Evolutionary conservation across 495 filamentous ascomycete genomes (phyloP).

Genomic region (Penicillium silybi): DNA sequence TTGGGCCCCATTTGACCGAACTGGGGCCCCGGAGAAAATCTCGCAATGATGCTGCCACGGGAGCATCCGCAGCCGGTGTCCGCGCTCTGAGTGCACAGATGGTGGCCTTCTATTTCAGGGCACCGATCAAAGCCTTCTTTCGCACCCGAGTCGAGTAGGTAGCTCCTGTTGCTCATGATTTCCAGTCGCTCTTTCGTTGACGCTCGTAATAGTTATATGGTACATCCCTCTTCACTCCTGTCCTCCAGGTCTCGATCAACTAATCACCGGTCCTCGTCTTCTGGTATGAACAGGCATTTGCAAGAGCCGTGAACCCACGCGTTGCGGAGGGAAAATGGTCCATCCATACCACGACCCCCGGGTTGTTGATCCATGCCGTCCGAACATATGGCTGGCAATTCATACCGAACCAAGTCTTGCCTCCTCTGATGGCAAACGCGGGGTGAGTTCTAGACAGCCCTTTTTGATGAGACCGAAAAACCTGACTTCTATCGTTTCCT

Average conservation of each 20-base stretch:
- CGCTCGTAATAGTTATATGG: conserved; percentile 52
- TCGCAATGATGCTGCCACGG: conserved; percentile 69
- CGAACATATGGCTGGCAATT: conserved; percentile 78
- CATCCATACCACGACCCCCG: conserved; percentile 70
- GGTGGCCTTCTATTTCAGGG: conserved; percentile 84
- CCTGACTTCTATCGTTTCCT: not conserved
- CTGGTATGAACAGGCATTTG: conserved; percentile 52
- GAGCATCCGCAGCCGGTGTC: conserved; percentile 70
- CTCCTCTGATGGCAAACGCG: conserved; percentile 81
- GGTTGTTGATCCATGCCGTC: conserved; percentile 74
- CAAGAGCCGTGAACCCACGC: conserved; percentile 62
- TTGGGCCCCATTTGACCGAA: conserved; percentile 19
- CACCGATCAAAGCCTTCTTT: conserved; percentile 87
- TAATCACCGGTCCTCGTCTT: conserved; percentile 14
- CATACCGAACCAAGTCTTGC: conserved; percentile 82
- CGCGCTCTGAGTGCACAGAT: conserved; percentile 75
- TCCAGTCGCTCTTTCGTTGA: conserved; percentile 16
- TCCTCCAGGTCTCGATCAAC: conserved; percentile 9
- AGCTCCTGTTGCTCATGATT: conserved; percentile 12
- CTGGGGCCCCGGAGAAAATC: conserved; percentile 32
- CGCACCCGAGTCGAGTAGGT: conserved; percentile 80
- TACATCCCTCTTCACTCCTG: conserved; percentile 21
- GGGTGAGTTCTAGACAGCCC: conserved; percentile 32
- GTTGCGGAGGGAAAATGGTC: conserved; percentile 59
- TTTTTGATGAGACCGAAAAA: not conserved